Conservation (phyloP, 1,139 yeast genomes). For the Kodamaea suecica region DNA sequence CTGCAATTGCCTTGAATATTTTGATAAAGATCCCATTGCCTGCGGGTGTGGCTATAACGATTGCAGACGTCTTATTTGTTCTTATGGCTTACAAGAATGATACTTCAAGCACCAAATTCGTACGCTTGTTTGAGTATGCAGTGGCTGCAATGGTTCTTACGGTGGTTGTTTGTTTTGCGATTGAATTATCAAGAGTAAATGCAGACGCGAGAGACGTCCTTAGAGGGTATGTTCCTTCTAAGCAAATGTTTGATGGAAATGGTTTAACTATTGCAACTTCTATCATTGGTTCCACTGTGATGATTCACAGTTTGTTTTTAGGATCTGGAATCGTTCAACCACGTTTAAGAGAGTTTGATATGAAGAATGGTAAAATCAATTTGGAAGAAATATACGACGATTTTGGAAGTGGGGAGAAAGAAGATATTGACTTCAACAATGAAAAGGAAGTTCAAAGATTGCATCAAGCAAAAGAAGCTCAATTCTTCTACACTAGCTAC, state of each 20-base stretch:
- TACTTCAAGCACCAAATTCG: conserved; percentile 58
- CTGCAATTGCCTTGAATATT: conserved; percentile 80
- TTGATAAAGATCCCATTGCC: conserved; percentile 66
- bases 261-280: conserved; percentile 77
- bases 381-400: conserved; percentile 19
- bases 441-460: conserved; percentile 6
- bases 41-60: conserved; percentile 73
- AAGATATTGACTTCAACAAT: conserved; percentile 7
- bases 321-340: conserved; percentile 79
- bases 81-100: conserved; percentile 74
- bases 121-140: conserved; percentile 61
- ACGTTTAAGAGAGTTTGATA: conserved; percentile 60
- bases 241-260: conserved; percentile 54
- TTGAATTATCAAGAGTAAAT: conserved; percentile 59
- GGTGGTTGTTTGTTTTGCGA: conserved; percentile 69
- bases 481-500: conserved; percentile 35
- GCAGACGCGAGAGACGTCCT: conserved; percentile 50
- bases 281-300: conserved; percentile 77
- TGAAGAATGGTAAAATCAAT: conserved; percentile 39
- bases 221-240: conserved; percentile 70
- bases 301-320: conserved; percentile 75
- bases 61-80: conserved; percentile 69
- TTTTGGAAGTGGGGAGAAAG: conserved; percentile 5
- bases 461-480: conserved; percentile 12
- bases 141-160: conserved; percentile 67